Evolutionary conservation across 768 basidiomycete genomes (phyloP).

Genomic region (Atractiella rhizophila): DNA sequence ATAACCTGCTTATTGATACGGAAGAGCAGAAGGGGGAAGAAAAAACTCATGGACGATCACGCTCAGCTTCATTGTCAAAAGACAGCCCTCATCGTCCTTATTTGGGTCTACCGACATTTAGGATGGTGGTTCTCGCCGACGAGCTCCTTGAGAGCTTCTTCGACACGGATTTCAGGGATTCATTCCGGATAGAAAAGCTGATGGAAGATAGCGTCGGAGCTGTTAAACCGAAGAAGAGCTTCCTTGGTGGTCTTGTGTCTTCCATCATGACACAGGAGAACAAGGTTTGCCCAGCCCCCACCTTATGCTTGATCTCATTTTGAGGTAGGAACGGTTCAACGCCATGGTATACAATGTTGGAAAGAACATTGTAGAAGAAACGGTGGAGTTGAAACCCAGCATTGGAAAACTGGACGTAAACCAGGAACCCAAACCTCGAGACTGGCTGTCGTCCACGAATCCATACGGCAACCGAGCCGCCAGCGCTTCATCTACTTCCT

Average conservation of each 20-base stretch:
- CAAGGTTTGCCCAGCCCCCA: slow-evolving; percentile 25
- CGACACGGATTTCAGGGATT: slow-evolving; percentile 63
- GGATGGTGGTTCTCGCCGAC: slow-evolving; percentile 94
- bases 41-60: slow-evolving; percentile 19
- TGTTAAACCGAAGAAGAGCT: slow-evolving; percentile 24
- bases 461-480: slow-evolving; percentile 33
- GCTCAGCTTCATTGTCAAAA: slow-evolving; percentile 10
- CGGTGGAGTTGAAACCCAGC: slow-evolving; percentile 26
- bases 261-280: slow-evolving; percentile 73
- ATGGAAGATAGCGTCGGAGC: slow-evolving; percentile 27
- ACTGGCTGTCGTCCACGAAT: slow-evolving; percentile 32
- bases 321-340: slow-evolving; percentile 47
- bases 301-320: neutral
- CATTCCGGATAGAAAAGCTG: slow-evolving; percentile 48
- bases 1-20: no score
- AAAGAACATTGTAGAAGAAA: slow-evolving; percentile 77
- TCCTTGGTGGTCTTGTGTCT: slow-evolving; percentile 56
- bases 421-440: neutral
- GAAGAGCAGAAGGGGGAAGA: no score
- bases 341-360: slow-evolving; percentile 82
- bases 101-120: slow-evolving; percentile 89
- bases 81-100: slow-evolving; percentile 19
- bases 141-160: slow-evolving; percentile 93
- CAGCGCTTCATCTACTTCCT: slow-evolving; percentile 24
- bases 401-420: neutral